Base-by-base conservation (phyloP, 441 rosid genomes). In the Croton setiger region DNA sequence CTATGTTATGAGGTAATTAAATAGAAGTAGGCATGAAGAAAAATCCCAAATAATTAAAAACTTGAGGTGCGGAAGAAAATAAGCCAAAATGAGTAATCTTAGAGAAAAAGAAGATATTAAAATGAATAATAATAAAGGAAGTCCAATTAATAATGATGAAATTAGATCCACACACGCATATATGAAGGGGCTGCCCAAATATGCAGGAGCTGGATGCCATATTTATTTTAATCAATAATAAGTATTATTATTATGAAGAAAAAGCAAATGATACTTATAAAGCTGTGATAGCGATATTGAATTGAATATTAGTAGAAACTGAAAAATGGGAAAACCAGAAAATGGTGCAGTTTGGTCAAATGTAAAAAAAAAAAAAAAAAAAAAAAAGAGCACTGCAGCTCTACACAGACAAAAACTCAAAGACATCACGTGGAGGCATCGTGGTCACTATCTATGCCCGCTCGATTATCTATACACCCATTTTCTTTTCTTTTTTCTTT, bases 391-490 rank as follows among this genome's bases (percentile, higher is more conserved):
- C 75, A 76, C 78, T 63, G 76, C 67, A 72, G 68, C 83, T 77
- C 72, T 73, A 72, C 72, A 51, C 31, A 63, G 77, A 74, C 82
- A 77, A 80, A 81, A 83, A 81, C 78, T 76, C 78, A 76, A 76
- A 82, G 77, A 72, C 78, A 75, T 82, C 89, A 85, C 88, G 87
- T 87, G 91, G 78, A 73, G 67, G 41, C 78, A 64, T 75, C 73
- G 57, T 74, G 76, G 84, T 78, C 77, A 69, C 79, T 67, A 81
- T 77, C 81, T 73, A 72, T 63, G 69, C 71, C 72, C 62, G 76
- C 66, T 77, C 59, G 53, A 70, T 7, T 36, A 67, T 56, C 68
- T 67, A 64, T 3, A 6, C 1, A 43, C 0, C 47, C 47, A 9
- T 45, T 4, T 27, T 2, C 31, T 27, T 27, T 6, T 39, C 7